phyloP scores from a whole-genome alignment of 1,284 basidiomycete genomes.

The Tranzscheliella williamsii region DNA sequence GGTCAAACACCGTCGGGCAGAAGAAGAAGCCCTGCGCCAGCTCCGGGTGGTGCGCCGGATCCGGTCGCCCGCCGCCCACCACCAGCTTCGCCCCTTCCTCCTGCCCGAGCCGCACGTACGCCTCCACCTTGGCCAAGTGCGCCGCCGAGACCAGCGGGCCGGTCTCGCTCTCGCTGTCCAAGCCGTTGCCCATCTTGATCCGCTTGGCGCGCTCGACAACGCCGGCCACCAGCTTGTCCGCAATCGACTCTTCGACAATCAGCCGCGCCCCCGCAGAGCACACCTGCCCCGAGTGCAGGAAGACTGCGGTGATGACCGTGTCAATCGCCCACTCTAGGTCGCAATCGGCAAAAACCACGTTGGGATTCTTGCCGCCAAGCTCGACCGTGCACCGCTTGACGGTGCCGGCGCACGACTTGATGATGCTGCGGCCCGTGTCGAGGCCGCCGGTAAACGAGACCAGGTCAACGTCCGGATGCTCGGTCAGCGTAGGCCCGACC shows the following conservation, averaged over 20 bases:
- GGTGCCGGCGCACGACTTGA: constrained; percentile 48
- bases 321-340: constrained; percentile 58
- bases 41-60: constrained; percentile 43
- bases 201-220: constrained; percentile 55
- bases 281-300: constrained; percentile 60
- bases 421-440: constrained; percentile 54
- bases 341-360: constrained; percentile 58
- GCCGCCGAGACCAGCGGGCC: constrained; percentile 57
- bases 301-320: constrained; percentile 57
- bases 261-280: constrained; percentile 57
- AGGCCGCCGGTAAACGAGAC: constrained; percentile 60
- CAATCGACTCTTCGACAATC: constrained; percentile 59
- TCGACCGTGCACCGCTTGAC: constrained; percentile 59
- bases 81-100: constrained; percentile 53
- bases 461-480: constrained; percentile 53
- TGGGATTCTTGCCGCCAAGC: constrained; percentile 60
- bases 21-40: constrained; percentile 59
- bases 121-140: constrained; percentile 54
- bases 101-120: constrained; percentile 46
- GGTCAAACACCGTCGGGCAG: constrained; percentile 57
- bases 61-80: constrained; percentile 52
- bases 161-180: constrained; percentile 50
- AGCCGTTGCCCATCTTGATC: constrained; percentile 56
- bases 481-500: constrained; percentile 53
- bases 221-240: constrained; percentile 54